Conservation (phyloP, 495 filamentous ascomycete genomes). For the Corynascus novoguineensis region DNA sequence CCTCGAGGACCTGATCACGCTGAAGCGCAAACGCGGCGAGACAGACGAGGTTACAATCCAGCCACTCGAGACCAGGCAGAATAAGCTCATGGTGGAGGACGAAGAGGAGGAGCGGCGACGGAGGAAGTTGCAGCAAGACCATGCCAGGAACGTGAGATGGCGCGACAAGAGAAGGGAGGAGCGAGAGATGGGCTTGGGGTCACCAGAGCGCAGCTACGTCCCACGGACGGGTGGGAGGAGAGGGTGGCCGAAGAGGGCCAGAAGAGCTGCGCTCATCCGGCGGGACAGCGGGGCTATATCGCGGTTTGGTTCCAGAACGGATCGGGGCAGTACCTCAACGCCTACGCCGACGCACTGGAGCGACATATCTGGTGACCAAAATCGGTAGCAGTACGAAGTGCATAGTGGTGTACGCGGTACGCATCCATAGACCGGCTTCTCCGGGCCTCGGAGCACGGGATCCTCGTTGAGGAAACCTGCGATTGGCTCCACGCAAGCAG, state of each 20-base stretch:
- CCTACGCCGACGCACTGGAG: constrained; percentile 6
- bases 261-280: constrained; percentile 18
- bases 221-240: constrained; percentile 16
- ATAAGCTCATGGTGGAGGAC: constrained; percentile 30
- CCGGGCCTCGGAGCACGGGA: constrained; percentile 1
- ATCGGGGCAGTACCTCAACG: neutral
- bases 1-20: constrained; percentile 39
- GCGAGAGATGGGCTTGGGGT: constrained; percentile 2
- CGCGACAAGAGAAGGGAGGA: constrained; percentile 23
- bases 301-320: neutral
- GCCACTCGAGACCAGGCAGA: constrained; percentile 35
- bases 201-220: constrained; percentile 16
- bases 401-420: too few relatives aligned
- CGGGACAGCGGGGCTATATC: constrained; percentile 14
- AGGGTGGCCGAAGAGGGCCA: constrained; percentile 19
- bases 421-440: neutral
- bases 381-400: neutral
- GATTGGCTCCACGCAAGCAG: neutral
- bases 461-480: constrained; percentile 1
- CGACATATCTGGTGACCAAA: neutral
- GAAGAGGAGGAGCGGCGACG: constrained; percentile 29
- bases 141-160: constrained; percentile 25
- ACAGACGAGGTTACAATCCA: constrained; percentile 48
- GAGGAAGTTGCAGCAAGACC: constrained; percentile 23
- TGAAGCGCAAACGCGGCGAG: constrained; percentile 52